These are phyloP conservation scores for Paecilomyces niveus DNA, from an alignment of 2,329 filamentous ascomycete genomes.

Conservation along the genomic window DNA sequence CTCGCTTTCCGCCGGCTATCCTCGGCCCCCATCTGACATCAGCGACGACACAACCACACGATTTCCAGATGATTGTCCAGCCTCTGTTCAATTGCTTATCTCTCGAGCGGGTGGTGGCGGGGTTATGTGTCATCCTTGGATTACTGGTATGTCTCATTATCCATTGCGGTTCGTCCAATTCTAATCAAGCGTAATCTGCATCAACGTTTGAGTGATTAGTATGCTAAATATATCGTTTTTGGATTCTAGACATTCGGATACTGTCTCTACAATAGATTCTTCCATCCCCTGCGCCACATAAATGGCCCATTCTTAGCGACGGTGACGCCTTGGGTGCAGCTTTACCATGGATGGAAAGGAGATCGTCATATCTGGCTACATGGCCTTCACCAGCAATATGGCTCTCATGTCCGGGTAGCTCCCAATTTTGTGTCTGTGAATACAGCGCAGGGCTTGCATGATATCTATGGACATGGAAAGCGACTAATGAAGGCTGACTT, in stretches of 20 bases:
- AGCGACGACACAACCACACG: not conserved
- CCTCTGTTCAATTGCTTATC: constrained; percentile 12
- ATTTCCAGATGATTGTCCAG: constrained; percentile 16
- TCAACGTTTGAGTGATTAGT: not conserved
- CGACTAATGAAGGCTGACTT: constrained; percentile 57
- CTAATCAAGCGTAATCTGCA: not conserved
- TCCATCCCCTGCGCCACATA: constrained; percentile 27
- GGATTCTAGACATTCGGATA: constrained; percentile 19
- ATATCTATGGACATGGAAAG: constrained; percentile 36
- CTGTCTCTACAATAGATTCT: constrained; percentile 25
- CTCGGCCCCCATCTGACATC: not conserved
- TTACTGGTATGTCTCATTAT: not conserved
- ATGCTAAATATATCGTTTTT: not conserved
- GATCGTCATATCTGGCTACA: constrained; percentile 68
- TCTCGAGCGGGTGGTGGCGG: constrained; percentile 8
- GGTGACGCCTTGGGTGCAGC: constrained; percentile 46
- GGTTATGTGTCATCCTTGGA: constrained; percentile 11
- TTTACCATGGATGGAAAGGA: constrained; percentile 69
- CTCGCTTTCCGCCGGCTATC: not conserved
- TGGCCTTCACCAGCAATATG: constrained; percentile 64
- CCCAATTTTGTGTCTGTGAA: constrained; percentile 75
- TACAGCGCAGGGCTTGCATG: constrained; percentile 51
- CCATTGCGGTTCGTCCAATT: not conserved
- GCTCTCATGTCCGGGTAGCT: constrained; percentile 63
- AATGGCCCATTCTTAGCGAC: constrained; percentile 24